phyloP scores from a whole-genome alignment of 2,329 filamentous ascomycete genomes.

The Calonectria naviculata region DNA sequence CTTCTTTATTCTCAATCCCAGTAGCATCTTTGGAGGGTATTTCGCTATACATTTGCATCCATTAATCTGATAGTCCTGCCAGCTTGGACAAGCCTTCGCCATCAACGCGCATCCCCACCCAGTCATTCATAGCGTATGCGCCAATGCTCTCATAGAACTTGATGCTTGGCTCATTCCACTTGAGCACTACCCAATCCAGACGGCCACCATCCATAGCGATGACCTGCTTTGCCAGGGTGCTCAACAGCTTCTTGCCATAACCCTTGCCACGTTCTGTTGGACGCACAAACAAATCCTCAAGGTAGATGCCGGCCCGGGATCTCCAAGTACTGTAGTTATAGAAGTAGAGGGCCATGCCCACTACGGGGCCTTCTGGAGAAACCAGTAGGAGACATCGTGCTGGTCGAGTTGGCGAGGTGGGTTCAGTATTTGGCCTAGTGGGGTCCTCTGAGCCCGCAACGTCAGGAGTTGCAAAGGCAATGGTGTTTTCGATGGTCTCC shows the following conservation, averaged over 20 bases:
- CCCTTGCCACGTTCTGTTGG: slow-evolving; percentile 77
- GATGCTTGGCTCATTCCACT: slow-evolving; percentile 93
- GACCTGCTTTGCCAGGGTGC: slow-evolving; percentile 83
- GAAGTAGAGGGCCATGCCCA: slow-evolving; percentile 90
- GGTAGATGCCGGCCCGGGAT: slow-evolving; percentile 86
- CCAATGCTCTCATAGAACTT: slow-evolving; percentile 84
- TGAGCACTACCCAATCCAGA: slow-evolving; percentile 91
- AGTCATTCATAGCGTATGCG: slow-evolving; percentile 74
- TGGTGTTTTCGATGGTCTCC: slow-evolving; percentile 76
- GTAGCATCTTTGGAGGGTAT: too few relatives aligned
- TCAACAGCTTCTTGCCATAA: slow-evolving; percentile 82
- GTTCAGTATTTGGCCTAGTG: slow-evolving; percentile 58
- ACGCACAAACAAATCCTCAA: slow-evolving; percentile 92
- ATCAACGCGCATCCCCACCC: slow-evolving; percentile 82
- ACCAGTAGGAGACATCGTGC: slow-evolving; percentile 81
- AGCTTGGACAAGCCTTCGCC: slow-evolving; percentile 72
- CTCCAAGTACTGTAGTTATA: slow-evolving; percentile 98
- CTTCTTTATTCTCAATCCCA: too few relatives aligned
- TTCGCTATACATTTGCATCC: too few relatives aligned
- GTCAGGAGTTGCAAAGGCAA: slow-evolving; percentile 77
- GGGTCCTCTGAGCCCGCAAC: slow-evolving; percentile 38
- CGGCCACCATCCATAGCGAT: slow-evolving; percentile 77
- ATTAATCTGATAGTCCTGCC: slow-evolving; percentile 55
- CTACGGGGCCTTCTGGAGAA: slow-evolving; percentile 59
- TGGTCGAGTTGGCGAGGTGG: slow-evolving; percentile 67